Percentiles rank a stretch among this genome's conserved stretches.
phyloP scores from a whole-genome alignment of 164 flowering plant species.

The Piper betle region DNA sequence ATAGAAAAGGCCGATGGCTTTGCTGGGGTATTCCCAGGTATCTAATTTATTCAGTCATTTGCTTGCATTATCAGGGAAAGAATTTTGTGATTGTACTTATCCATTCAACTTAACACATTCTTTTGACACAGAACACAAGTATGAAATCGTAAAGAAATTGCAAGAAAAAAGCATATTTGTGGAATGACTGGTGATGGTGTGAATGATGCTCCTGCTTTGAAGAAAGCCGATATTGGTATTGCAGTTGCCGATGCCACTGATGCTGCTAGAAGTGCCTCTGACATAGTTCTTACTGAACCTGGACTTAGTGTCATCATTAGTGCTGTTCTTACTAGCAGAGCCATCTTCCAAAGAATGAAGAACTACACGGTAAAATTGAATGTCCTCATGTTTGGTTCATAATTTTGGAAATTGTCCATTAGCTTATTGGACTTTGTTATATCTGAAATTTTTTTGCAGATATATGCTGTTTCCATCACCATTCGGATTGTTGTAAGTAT shows the following conservation, averaged over 20 bases:
- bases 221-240: conserved; percentile 40
- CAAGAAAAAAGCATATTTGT: conserved; percentile 36
- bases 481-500: conserved; percentile 90
- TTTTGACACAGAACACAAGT: conserved; percentile 25
- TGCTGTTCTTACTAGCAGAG: conserved; percentile 94
- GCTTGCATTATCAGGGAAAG: background rate
- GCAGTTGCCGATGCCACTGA: conserved; percentile 65
- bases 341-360: conserved; percentile 98
- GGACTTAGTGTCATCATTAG: conserved; percentile 94
- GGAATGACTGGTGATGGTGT: conserved; percentile 46
- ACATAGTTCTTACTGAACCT: conserved; percentile 92
- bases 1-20: conserved; percentile 40
- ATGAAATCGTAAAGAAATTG: conserved; percentile 29
- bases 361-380: conserved; percentile 54
- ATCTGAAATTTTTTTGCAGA: conserved; percentile 27
- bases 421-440: background rate
- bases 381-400: background rate
- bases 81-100: background rate
- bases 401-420: background rate
- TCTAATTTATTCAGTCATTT: too few species aligned
- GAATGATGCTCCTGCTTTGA: conserved; percentile 40
- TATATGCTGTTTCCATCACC: conserved; percentile 91
- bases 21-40: conserved; percentile 37
- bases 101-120: background rate
- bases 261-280: conserved; percentile 95